A percentile compares a stretch with the other conserved stretches of the same genome.
phyloP scores from a whole-genome alignment of 495 filamentous ascomycete species.

The Filosporella fistucella region DNA sequence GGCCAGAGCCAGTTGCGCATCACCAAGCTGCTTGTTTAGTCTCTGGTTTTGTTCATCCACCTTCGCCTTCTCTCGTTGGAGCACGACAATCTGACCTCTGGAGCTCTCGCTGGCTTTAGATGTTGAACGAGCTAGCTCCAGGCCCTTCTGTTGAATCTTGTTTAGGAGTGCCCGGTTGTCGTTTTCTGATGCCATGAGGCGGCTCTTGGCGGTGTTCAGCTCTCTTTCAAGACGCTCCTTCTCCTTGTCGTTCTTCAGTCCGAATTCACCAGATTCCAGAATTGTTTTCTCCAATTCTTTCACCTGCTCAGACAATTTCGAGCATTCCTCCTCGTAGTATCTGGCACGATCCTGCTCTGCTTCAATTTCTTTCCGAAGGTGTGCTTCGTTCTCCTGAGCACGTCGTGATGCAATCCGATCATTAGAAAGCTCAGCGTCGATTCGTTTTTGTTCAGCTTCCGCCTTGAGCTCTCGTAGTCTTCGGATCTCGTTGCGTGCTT shows the following conservation, averaged over 20 bases:
- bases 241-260: conserved; percentile 81
- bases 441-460: conserved; percentile 76
- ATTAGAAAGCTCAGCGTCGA: conserved; percentile 73
- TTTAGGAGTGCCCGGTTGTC: conserved; percentile 94
- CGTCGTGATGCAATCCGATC: conserved; percentile 75
- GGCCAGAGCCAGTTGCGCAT: conserved; percentile 78
- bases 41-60: conserved; percentile 79
- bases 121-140: conserved; percentile 89
- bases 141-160: conserved; percentile 95
- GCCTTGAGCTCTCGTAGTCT: conserved; percentile 77
- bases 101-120: conserved; percentile 84
- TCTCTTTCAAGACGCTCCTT: conserved; percentile 92
- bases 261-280: conserved; percentile 82
- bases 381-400: conserved; percentile 77
- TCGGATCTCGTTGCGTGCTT: conserved; percentile 79
- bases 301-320: conserved; percentile 66
- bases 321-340: conserved; percentile 72
- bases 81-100: conserved; percentile 64
- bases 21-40: conserved; percentile 79
- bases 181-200: conserved; percentile 89
- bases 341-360: conserved; percentile 62
- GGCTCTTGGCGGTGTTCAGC: conserved; percentile 86
- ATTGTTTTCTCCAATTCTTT: conserved; percentile 80
- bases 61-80: conserved; percentile 83
- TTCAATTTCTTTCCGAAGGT: conserved; percentile 73